Evolutionary conservation across 2,329 filamentous ascomycete genomes (phyloP), one percentile per base, ranked within the genome.

Genomic region (Grosmannia serpens): DNA sequence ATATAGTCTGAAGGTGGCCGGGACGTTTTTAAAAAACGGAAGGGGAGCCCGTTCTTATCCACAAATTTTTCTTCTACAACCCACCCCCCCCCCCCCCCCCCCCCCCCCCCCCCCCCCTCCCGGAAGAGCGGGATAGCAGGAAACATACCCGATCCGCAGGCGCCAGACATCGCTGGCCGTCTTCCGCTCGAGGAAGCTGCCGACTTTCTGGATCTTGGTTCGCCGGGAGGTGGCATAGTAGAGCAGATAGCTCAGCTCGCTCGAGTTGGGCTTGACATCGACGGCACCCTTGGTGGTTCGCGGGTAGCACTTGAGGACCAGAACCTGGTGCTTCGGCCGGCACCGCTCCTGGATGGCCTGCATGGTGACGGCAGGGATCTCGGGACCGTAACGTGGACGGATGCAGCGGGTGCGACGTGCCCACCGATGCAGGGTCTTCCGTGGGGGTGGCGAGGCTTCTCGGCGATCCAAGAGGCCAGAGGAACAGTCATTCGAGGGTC

Each of bases 241-340:
- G 58, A 97, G 84, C 64, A 99, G 83, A 71, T 97, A 97, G 73
- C 90, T 95, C 63, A 99, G 83, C 77, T 99, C 94, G 74, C 90
- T 95, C 64, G 90, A 90, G 74, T 97, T 97, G 51, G 94, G 91
- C 74, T 92, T 95, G 69, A 96, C 90, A 68, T 96, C 90, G 70
- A 91, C 87, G 62, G 89, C 86, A 56, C 89, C 90, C 75, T 96
- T 97, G 64, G 89, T 89, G 63, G 89, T 91, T 65, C 88, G 87
- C 47, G 94, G 94, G 72, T 96, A 99, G 78, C 92, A 97, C 76
- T 96, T 96, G 64, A 96, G 82, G 65, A 96, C 87, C 62, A 97
- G 79, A 66, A 96, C 89, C 80, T 97, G 92, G 75, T 99, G 94
- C 78, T 96, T 97, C 31, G 94, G 92, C 61, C 92, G 89, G 73